Evolutionary conservation across 129 eudicot species (phyloP).

Genomic region (Pittosporum tobira): DNA sequence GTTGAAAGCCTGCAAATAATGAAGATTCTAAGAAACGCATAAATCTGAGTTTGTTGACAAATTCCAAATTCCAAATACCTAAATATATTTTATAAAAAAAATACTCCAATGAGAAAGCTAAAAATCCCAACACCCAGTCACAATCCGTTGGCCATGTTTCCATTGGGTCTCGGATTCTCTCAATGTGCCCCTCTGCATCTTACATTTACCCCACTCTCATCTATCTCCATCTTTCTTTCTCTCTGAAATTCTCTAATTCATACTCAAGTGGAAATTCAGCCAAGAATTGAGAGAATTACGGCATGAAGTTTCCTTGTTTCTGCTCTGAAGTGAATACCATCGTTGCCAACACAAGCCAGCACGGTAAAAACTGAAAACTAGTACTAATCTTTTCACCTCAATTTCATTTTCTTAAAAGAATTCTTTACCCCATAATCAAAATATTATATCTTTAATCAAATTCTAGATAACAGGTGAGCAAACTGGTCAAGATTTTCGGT

Average conservation of each 20-base stretch:
- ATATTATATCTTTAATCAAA: conserved; percentile 2
- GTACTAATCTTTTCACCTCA: neutral
- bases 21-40: neutral
- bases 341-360: conserved; percentile 11
- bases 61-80: neutral
- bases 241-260: neutral
- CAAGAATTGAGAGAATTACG: neutral
- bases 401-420: neutral
- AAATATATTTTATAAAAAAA: neutral
- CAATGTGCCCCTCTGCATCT: no score
- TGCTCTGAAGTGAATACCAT: conserved; percentile 23
- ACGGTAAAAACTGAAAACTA: conserved; percentile 23
- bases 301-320: conserved; percentile 38
- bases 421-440: neutral
- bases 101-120: neutral
- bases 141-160: neutral
- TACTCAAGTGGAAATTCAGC: neutral
- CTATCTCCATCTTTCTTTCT: neutral
- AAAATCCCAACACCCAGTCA: conserved; percentile 2
- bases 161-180: neutral
- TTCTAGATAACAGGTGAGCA: conserved; percentile 38
- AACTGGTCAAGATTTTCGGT: conserved; percentile 31
- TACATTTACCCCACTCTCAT: neutral
- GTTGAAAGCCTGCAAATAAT: neutral
- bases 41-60: neutral